Conservation (phyloP, 345 rosid species). For the Sisymbrium irio region DNA sequence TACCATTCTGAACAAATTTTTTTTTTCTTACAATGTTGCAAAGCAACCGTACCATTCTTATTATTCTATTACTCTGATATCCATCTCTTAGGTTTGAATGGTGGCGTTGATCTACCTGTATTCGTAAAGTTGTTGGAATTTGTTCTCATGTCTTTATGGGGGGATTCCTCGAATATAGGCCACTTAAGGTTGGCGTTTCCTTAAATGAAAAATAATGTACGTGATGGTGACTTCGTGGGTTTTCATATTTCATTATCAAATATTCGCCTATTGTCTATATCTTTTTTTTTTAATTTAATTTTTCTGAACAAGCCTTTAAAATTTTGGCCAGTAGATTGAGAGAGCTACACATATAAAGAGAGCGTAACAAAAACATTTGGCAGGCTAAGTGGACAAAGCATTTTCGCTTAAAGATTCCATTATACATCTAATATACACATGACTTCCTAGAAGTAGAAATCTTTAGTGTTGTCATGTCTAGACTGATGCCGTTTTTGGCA, state of each 20-base stretch:
- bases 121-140: neutral
- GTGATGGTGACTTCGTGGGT: constrained; percentile 17
- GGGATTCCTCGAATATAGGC: constrained; percentile 8
- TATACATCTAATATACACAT: constrained; percentile 5
- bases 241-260: neutral
- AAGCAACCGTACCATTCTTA: neutral
- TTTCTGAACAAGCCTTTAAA: constrained; percentile 1
- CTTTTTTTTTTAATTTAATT: neutral
- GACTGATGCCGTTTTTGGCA: constrained; percentile 20
- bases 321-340: neutral
- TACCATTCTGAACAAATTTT: no score
- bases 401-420: neutral
- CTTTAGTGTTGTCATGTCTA: constrained; percentile 15
- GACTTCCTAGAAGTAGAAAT: constrained; percentile 17
- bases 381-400: constrained; percentile 32
- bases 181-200: constrained; percentile 26
- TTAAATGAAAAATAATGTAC: constrained; percentile 21
- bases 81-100: neutral
- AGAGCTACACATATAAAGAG: neutral
- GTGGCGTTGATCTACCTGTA: neutral
- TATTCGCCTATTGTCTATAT: neutral
- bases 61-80: neutral
- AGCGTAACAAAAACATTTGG: neutral
- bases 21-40: neutral
- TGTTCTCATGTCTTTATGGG: constrained; percentile 11